Percentiles rank a stretch among this genome's conserved stretches.
These are phyloP conservation scores for Citeromyces siamensis DNA, from an alignment of 1,139 yeast species.

Conservation along the genomic window DNA sequence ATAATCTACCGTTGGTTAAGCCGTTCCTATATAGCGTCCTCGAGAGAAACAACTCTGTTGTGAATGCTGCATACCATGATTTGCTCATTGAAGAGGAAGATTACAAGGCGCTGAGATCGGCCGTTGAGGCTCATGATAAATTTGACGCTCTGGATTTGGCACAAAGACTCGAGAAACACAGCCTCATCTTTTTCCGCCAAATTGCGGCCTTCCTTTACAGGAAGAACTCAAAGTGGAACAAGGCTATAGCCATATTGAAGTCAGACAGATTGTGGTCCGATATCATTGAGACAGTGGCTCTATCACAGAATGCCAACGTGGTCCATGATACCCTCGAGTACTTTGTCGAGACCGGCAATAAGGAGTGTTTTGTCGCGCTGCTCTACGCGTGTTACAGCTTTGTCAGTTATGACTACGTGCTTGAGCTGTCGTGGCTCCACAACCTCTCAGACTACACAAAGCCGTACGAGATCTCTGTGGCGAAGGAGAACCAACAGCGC, in stretches of 20 bases:
- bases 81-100: constrained; percentile 94
- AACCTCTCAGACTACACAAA: constrained; percentile 66
- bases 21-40: constrained; percentile 90
- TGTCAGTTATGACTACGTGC: constrained; percentile 70
- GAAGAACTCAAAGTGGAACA: constrained; percentile 87
- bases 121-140: constrained; percentile 84
- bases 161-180: constrained; percentile 84
- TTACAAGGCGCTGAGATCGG: constrained; percentile 75
- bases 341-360: constrained; percentile 95
- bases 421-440: constrained; percentile 88
- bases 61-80: constrained; percentile 92
- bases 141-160: constrained; percentile 91
- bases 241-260: constrained; percentile 81
- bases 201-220: constrained; percentile 91
- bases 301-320: constrained; percentile 66
- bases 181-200: constrained; percentile 84
- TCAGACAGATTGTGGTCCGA: constrained; percentile 92
- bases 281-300: constrained; percentile 86
- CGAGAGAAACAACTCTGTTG: constrained; percentile 82
- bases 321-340: constrained; percentile 83
- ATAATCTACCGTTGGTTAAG: constrained; percentile 89
- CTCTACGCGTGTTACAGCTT: constrained; percentile 78
- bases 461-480: constrained; percentile 81
- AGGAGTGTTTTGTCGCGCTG: constrained; percentile 88
- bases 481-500: constrained; percentile 63